Conservation (phyloP, 176 grass and related monocot species). For the Cymbopogon citratus region DNA sequence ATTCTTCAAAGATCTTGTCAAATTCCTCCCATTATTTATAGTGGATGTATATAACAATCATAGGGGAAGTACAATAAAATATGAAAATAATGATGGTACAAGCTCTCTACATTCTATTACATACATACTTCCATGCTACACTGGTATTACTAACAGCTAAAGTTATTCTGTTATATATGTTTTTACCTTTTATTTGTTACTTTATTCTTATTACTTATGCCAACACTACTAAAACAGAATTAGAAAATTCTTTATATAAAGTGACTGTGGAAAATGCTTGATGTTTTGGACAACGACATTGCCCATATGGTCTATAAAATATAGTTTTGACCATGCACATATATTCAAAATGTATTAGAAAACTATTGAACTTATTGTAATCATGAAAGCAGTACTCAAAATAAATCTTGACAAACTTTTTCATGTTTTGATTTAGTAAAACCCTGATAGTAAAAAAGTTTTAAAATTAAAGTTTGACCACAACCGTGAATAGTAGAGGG, state of each 20-base stretch:
- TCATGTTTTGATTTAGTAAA: not conserved
- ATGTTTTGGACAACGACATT: not conserved
- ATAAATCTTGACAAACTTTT: not conserved
- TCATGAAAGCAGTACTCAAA: not conserved
- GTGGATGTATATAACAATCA: not conserved
- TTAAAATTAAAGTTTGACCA: not conserved
- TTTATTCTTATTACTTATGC: not conserved
- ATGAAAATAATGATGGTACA: not conserved
- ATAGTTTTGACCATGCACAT: not conserved
- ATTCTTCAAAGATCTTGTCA: not conserved
- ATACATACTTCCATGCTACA: not conserved
- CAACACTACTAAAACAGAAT: not conserved
- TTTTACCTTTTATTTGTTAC: not conserved
- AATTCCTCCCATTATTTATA: not conserved
- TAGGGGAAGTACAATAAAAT: not conserved
- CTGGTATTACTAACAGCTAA: not conserved
- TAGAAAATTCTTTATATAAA: not conserved
- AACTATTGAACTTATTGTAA: not conserved
- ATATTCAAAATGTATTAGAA: not conserved
- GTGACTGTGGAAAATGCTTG: not conserved
- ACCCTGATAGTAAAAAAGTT: not conserved
- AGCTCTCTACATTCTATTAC: not conserved
- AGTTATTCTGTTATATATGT: not conserved
- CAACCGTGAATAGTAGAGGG: not conserved
- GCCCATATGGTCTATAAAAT: not conserved